phyloP scores from a whole-genome alignment of 2,329 filamentous ascomycete genomes.

The Paraphaeosphaeria minitans region DNA sequence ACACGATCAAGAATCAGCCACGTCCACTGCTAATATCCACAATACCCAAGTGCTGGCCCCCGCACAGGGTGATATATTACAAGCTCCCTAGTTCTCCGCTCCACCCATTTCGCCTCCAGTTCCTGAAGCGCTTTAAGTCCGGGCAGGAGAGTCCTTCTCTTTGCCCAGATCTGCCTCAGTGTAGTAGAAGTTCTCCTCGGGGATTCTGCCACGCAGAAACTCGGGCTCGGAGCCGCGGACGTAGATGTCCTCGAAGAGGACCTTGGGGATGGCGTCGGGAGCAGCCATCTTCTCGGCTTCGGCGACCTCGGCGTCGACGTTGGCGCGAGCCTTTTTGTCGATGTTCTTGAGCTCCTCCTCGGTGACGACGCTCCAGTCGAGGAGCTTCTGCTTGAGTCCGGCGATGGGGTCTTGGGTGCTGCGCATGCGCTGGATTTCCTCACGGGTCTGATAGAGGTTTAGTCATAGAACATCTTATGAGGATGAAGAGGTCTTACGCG shows the following conservation, averaged over 20 bases:
- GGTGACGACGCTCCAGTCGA: conserved; percentile 89
- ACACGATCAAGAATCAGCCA: conserved; percentile 8
- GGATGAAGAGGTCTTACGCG: conserved; percentile 53
- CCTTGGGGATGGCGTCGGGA: conserved; percentile 79
- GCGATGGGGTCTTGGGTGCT: conserved; percentile 98
- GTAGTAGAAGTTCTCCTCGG: conserved; percentile 91
- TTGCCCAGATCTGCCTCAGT: conserved; percentile 48
- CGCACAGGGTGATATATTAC: conserved; percentile 11
- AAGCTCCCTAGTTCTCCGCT: not conserved
- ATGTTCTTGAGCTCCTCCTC: conserved; percentile 97
- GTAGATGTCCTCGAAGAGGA: conserved; percentile 96
- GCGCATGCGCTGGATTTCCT: conserved; percentile 99
- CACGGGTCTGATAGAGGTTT: conserved; percentile 68
- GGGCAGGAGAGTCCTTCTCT: conserved; percentile 42
- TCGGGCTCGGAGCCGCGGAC: conserved; percentile 84
- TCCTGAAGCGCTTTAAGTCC: conserved; percentile 26
- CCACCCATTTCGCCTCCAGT: not conserved
- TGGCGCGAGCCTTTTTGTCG: conserved; percentile 87
- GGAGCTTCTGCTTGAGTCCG: conserved; percentile 95
- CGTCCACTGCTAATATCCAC: conserved; percentile 5
- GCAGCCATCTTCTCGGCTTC: conserved; percentile 84
- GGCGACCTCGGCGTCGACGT: conserved; percentile 89
- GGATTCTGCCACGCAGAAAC: conserved; percentile 84
- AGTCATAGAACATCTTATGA: conserved; percentile 12
- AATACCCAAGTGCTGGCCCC: not conserved